phyloP scores from a whole-genome alignment of 2,329 filamentous ascomycete species.

The Colletotrichum lindemuthianum region DNA sequence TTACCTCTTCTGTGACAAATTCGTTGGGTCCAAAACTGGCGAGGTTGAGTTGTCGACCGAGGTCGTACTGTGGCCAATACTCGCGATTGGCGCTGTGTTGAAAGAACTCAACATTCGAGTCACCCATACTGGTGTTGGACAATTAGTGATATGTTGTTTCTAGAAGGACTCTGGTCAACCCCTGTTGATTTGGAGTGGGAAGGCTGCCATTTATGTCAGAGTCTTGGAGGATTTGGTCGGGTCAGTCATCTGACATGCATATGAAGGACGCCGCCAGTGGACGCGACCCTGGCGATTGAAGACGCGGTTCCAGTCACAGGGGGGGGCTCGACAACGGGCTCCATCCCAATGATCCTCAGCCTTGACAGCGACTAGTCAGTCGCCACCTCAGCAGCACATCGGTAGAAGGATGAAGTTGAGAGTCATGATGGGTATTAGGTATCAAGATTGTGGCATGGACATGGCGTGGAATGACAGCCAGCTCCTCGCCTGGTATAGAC shows the following conservation, averaged over 20 bases:
- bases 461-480: not conserved
- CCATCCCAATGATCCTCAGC: too few relatives aligned
- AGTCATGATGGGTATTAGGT: slow-evolving; percentile 17
- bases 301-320: too few relatives aligned
- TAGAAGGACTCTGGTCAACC: not conserved
- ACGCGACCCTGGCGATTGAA: not conserved
- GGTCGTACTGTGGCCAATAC: slow-evolving; percentile 1
- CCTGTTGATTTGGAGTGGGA: not conserved
- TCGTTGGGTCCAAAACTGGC: not conserved
- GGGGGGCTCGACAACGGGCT: too few relatives aligned
- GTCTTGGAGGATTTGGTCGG: not conserved
- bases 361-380: too few relatives aligned
- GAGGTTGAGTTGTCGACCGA: not conserved
- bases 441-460: not conserved
- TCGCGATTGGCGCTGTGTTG: not conserved
- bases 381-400: too few relatives aligned
- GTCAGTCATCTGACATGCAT: not conserved
- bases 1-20: not conserved
- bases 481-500: slow-evolving; percentile 12
- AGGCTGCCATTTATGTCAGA: not conserved
- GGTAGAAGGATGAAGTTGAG: too few relatives aligned
- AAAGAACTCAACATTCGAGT: slow-evolving; percentile 3
- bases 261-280: not conserved
- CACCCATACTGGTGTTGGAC: not conserved
- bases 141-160: too few relatives aligned